These are phyloP conservation scores for Colletotrichum sidae DNA, from an alignment of 2,329 filamentous ascomycete genomes.

Conservation along the genomic window DNA sequence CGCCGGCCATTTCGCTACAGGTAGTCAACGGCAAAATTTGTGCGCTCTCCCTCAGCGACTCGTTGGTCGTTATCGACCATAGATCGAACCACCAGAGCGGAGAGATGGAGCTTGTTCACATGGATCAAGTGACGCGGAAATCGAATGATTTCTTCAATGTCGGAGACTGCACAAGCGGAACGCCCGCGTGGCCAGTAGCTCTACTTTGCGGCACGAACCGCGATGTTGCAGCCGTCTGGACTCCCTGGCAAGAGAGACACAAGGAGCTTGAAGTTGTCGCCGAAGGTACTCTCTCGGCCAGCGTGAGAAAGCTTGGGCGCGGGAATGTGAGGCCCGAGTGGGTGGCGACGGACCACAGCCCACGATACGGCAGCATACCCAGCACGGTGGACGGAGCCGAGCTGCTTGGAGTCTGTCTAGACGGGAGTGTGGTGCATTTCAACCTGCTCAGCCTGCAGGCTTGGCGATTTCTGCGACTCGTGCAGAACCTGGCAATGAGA, in stretches of 20 bases:
- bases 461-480: slow-evolving; percentile 76
- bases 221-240: slow-evolving; percentile 62
- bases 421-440: slow-evolving; percentile 78
- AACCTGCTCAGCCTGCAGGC: slow-evolving; percentile 70
- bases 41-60: slow-evolving; percentile 65
- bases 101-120: slow-evolving; percentile 55
- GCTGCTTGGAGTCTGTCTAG: slow-evolving; percentile 73
- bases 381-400: slow-evolving; percentile 60
- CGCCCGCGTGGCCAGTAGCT: slow-evolving; percentile 53
- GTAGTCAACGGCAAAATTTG: slow-evolving; percentile 61
- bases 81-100: slow-evolving; percentile 49
- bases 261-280: slow-evolving; percentile 62
- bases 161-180: slow-evolving; percentile 45
- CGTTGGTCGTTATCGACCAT: slow-evolving; percentile 66
- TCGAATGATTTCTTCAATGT: slow-evolving; percentile 61
- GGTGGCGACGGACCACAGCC: slow-evolving; percentile 49
- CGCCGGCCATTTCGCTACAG: slow-evolving; percentile 62
- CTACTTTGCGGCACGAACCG: slow-evolving; percentile 62
- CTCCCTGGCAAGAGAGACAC: slow-evolving; percentile 55
- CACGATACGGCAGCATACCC: slow-evolving; percentile 56
- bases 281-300: slow-evolving; percentile 65
- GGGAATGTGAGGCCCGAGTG: slow-evolving; percentile 66
- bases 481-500: slow-evolving; percentile 75
- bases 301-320: slow-evolving; percentile 67
- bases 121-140: slow-evolving; percentile 57